Percentiles rank a stretch among this genome's conserved stretches.
Evolutionary conservation across 169 alveolate genomes (phyloP).

Genomic region (Amoebophrya sp.): DNA sequence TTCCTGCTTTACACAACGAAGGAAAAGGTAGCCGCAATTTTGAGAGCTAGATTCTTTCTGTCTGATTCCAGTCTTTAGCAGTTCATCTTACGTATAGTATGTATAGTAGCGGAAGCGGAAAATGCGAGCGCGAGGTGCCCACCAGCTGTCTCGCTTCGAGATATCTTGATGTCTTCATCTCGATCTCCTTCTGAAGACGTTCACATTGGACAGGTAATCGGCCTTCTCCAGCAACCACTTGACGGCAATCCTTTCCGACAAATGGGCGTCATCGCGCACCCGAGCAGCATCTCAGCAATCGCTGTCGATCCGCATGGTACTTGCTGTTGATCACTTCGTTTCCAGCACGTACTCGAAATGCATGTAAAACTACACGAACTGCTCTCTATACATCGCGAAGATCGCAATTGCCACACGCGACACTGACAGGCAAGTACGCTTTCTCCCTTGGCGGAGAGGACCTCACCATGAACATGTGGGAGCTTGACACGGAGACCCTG

Average conservation of each 20-base stretch:
- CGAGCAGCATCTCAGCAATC: slow-evolving; percentile 52
- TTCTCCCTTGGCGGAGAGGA: slow-evolving; percentile 76
- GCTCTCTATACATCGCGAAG: background rate
- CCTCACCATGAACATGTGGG: slow-evolving; percentile 68
- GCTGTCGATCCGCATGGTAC: slow-evolving; percentile 37
- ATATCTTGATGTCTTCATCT: too few species aligned
- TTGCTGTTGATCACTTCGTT: too few species aligned
- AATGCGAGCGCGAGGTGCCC: too few species aligned
- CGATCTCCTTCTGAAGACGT: too few species aligned
- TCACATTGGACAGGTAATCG: slow-evolving; percentile 37
- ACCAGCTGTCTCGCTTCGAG: too few species aligned
- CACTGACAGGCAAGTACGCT: slow-evolving; percentile 47
- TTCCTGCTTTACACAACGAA: slow-evolving; percentile 53
- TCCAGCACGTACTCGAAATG: too few species aligned
- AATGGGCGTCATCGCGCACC: slow-evolving; percentile 72
- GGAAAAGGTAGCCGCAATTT: slow-evolving; percentile 55
- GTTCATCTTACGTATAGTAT: too few species aligned
- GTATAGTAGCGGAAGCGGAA: too few species aligned
- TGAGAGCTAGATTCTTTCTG: too few species aligned
- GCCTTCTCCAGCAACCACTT: slow-evolving; percentile 60
- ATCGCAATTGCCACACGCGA: slow-evolving; percentile 25
- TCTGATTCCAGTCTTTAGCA: too few species aligned
- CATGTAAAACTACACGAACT: background rate
- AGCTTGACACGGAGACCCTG: slow-evolving; percentile 56
- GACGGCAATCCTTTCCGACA: slow-evolving; percentile 73